Evolutionary conservation across 2,329 filamentous ascomycete species (phyloP).

Genomic region (Phoma sp.): DNA sequence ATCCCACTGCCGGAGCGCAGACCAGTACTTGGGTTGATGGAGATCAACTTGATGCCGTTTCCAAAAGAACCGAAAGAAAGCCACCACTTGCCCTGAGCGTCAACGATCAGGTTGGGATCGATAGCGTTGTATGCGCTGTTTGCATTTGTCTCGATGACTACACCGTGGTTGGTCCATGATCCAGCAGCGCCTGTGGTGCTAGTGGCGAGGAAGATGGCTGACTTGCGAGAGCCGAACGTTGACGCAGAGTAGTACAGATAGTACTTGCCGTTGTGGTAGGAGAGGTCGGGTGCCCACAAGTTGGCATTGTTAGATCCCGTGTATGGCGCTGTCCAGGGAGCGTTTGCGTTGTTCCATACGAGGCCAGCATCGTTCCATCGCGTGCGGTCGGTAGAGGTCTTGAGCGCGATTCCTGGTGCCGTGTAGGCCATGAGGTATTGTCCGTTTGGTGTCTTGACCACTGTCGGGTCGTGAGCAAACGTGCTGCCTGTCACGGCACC

Average conservation of each 20-base stretch:
- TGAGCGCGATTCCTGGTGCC: constrained; percentile 10
- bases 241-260: constrained; percentile 69
- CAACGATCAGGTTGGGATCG: constrained; percentile 52
- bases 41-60: constrained; percentile 61
- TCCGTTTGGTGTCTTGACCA: constrained; percentile 13
- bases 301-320: constrained; percentile 6
- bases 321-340: constrained; percentile 5
- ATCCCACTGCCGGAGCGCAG: constrained; percentile 16
- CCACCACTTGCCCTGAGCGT: constrained; percentile 49
- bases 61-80: constrained; percentile 72
- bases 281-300: constrained; percentile 16
- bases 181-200: constrained; percentile 53
- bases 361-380: constrained; percentile 14
- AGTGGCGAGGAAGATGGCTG: constrained; percentile 63
- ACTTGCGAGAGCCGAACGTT: constrained; percentile 63
- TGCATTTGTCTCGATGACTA: constrained; percentile 48
- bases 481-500: constrained; percentile 7
- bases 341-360: constrained; percentile 12
- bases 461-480: constrained; percentile 12
- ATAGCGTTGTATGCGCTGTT: constrained; percentile 55
- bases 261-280: constrained; percentile 48
- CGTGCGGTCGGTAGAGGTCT: constrained; percentile 19
- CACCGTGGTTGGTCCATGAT: constrained; percentile 63
- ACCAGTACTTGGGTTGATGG: constrained; percentile 50
- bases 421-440: constrained; percentile 14